Evolutionary conservation across 192 early-diverging fungal genomes (phyloP), one percentile per base, ranked within the genome.

Genomic region (Backusella luteola): DNA sequence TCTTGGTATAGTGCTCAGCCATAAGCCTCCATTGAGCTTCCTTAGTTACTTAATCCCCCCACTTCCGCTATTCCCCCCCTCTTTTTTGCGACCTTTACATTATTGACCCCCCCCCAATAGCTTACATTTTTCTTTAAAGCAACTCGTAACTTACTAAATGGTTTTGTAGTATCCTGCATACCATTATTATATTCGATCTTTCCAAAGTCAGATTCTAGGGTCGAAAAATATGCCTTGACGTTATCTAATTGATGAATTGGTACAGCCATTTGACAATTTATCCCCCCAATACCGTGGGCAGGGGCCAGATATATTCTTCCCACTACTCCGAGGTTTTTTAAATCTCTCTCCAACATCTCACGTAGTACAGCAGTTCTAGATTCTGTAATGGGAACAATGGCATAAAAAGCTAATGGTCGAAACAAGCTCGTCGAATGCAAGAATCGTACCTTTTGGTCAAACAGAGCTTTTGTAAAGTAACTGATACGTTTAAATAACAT

Each of bases 221-320:
- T 4, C 71, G 88, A 79, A 38, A 91, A 89, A 82, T 85, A 91
- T 8, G 71, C 32, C 63, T 89, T 91, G 52, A 94, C 76, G 0
- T 35, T 29, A 1, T 73, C 81, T 7, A 89, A 76, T 38, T 89
- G 85, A 19, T 84, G 81, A 8, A 75, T 74, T 52, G 92, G 92
- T 53, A 89, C 85, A 59, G 89, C 88, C n/a, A 93, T 81, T 84
- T 94, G 93, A 12, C 90, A 91, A 75, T 94, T 94, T 79, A 94
- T 91, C 0, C 93, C 93, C 26, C 80, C 80, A 53, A 80, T 72
- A 12, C 77, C 77, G 11, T 46, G 36, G 66, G 91, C 85, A 14
- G 85, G 74, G 34, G 88, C 87, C 23, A 94, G 69, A 79, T 94
- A 94, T 23, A 94, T 90, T 9, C 93, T 85, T 11, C 93, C 93